These are phyloP conservation scores for Allium fistulosum DNA, from an alignment of 106 monocot species.

Conservation along the genomic window DNA sequence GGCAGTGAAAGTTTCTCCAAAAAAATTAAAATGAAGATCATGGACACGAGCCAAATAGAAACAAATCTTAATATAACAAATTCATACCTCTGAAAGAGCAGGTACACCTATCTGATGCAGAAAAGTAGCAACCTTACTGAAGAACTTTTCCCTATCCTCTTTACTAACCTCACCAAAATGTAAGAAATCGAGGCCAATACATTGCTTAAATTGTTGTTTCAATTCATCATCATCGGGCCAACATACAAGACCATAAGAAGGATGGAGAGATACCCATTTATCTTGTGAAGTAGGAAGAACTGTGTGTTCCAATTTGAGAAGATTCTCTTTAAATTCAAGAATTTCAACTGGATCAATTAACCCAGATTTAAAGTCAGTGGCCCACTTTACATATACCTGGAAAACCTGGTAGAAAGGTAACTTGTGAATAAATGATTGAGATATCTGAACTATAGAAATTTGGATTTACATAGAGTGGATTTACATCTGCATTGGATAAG, in stretches of 20 bases:
- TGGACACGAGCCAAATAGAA: background rate
- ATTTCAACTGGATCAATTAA: conserved; percentile 38
- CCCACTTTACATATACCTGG: conserved; percentile 68
- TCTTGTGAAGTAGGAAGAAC: conserved; percentile 73
- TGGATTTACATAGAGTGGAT: too few species aligned
- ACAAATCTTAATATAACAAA: background rate
- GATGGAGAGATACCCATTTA: conserved; percentile 96
- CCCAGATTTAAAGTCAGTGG: conserved; percentile 57
- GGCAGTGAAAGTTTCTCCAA: background rate
- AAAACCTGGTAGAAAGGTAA: conserved; percentile 40
- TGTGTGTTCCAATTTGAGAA: conserved; percentile 51
- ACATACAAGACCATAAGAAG: conserved; percentile 76
- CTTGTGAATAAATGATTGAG: background rate
- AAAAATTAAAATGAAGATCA: background rate
- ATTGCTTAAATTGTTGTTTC: conserved; percentile 54
- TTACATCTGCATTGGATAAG: too few species aligned
- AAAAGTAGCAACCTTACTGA: conserved; percentile 37
- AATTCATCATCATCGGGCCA: conserved; percentile 89
- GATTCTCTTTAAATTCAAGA: conserved; percentile 45
- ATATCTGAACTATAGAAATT: background rate
- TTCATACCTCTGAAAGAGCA: conserved; percentile 76
- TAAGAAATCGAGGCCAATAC: conserved; percentile 46
- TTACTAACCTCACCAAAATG: conserved; percentile 48
- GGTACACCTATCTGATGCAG: conserved; percentile 61
- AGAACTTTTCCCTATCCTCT: conserved; percentile 35